Percentiles rank a stretch among this genome's conserved stretches.
Evolutionary conservation across 805 yeast genomes (phyloP).

Genomic region (Myxozyma melibiosi): DNA sequence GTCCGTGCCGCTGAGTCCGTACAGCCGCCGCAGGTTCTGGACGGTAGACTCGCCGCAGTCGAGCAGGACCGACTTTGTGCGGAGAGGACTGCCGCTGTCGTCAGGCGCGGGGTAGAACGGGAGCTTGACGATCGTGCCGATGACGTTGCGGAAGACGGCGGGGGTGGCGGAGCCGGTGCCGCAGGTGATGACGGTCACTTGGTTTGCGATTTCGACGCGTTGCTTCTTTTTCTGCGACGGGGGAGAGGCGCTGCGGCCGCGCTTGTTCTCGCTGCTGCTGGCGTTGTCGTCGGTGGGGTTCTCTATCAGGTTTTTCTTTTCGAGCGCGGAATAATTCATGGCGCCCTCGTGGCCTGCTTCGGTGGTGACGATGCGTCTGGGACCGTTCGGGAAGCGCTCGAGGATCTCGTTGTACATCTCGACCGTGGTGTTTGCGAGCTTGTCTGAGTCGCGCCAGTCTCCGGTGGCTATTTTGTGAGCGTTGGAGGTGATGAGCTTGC

Average conservation of each 20-base stretch:
- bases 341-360: not conserved
- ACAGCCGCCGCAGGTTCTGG: conserved; percentile 68
- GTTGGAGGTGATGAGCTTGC: conserved; percentile 5
- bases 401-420: conserved; percentile 9
- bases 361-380: not conserved
- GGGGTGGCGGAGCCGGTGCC: conserved; percentile 97
- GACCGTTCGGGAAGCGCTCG: not conserved
- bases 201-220: too few relatives aligned
- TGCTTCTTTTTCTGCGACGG: too few relatives aligned
- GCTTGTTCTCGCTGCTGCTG: not conserved
- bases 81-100: not conserved
- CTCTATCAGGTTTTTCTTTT: not conserved
- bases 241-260: too few relatives aligned
- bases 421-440: not conserved
- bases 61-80: conserved; percentile 51
- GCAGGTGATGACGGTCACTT: too few relatives aligned
- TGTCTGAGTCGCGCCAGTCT: conserved; percentile 1
- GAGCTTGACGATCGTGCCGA: conserved; percentile 73
- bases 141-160: conserved; percentile 79
- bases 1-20: conserved; percentile 50
- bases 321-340: not conserved
- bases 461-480: conserved; percentile 2
- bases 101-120: conserved; percentile 46
- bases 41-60: conserved; percentile 97
- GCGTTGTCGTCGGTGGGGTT: not conserved